Conservation (phyloP, 208 protist genomes). For the Trichomonas tenax region DNA sequence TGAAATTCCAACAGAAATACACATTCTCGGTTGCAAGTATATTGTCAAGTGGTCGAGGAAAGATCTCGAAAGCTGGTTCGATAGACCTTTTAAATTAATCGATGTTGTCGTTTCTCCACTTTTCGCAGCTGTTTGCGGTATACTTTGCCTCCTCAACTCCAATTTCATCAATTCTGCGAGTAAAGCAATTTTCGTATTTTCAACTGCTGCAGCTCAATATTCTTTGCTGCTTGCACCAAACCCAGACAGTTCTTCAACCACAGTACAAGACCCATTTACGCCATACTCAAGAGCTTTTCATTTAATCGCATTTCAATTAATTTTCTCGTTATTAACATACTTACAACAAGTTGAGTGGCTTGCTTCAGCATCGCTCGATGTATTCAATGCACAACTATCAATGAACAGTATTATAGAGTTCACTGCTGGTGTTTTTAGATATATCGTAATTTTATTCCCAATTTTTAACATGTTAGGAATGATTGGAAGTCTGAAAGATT, state of each 20-base stretch:
- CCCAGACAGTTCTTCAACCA: neutral
- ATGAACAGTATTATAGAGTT: neutral
- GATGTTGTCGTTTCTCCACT: neutral
- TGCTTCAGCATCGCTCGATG: neutral
- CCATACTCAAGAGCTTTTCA: neutral
- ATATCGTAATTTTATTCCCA: neutral
- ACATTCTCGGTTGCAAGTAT: neutral
- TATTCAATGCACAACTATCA: neutral
- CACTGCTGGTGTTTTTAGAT: neutral
- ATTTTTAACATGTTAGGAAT: neutral
- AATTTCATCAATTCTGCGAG: neutral
- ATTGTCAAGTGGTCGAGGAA: neutral
- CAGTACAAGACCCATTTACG: neutral
- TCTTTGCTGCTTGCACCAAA: neutral
- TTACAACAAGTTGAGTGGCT: neutral
- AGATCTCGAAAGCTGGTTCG: neutral
- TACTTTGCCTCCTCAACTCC: neutral
- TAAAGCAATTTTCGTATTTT: neutral
- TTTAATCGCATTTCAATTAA: neutral
- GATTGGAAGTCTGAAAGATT: neutral
- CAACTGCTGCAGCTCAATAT: neutral
- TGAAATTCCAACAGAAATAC: neutral
- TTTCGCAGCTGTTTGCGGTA: neutral
- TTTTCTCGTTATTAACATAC: neutral
- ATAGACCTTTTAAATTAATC: neutral